Percentiles rank a stretch among this genome's conserved stretches.
Conservation (phyloP, 306 rosid genomes). For the Sphenostylis stenocarpa region DNA sequence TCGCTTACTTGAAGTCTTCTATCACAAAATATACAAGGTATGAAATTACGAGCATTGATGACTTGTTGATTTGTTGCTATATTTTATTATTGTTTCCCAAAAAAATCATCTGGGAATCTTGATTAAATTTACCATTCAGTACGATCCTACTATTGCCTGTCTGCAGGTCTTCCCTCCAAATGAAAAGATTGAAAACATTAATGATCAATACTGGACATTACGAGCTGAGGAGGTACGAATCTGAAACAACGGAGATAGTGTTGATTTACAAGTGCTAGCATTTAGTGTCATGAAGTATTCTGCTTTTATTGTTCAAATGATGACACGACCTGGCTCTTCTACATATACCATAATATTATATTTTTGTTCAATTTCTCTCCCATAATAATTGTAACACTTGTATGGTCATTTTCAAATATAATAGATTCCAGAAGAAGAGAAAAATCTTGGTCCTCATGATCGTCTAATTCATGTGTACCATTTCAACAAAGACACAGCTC, state of each 20-base stretch:
- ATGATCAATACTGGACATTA: constrained; percentile 87
- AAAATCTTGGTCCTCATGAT: constrained; percentile 69
- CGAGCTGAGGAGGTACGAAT: constrained; percentile 80
- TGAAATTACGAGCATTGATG: constrained; percentile 10
- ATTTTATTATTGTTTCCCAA: neutral
- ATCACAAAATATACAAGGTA: constrained; percentile 89
- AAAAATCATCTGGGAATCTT: neutral
- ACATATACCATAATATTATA: neutral
- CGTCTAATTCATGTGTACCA: constrained; percentile 81
- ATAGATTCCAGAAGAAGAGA: constrained; percentile 84
- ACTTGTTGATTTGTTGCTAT: neutral
- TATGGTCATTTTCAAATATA: constrained; percentile 1
- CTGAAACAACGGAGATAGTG: constrained; percentile 6
- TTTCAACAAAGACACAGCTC: constrained; percentile 78
- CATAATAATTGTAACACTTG: neutral
- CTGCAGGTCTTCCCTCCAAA: constrained; percentile 71
- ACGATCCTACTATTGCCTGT: neutral
- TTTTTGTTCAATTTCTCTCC: neutral
- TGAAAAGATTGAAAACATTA: constrained; percentile 83
- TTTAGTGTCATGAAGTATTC: neutral
- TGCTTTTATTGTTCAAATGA: constrained; percentile 19
- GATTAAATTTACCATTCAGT: neutral
- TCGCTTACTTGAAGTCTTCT: constrained; percentile 83
- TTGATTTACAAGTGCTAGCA: too few species aligned
- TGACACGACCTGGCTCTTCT: neutral